These are phyloP conservation scores for Gracilaria domingensis DNA, from an alignment of 23 red algal species.

Conservation along the genomic window DNA sequence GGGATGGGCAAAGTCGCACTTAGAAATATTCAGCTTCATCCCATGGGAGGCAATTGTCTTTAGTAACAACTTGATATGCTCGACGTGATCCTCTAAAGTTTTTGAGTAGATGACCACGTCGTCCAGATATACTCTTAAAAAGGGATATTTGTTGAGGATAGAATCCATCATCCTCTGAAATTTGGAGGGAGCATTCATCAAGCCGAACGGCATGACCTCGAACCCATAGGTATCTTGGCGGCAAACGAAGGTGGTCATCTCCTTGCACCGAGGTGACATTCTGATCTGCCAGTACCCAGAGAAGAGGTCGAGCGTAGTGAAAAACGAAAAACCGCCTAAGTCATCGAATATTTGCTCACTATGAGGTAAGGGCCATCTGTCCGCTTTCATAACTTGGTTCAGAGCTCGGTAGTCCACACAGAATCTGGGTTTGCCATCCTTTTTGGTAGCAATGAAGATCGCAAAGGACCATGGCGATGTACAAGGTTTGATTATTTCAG, in stretches of 20 bases:
- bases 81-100: not conserved
- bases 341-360: not conserved
- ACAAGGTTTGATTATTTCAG: not conserved
- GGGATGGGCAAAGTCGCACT: not conserved
- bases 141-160: not conserved
- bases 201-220: not conserved
- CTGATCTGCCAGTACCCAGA: not conserved
- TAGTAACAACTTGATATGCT: not conserved
- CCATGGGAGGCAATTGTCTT: not conserved
- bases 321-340: not conserved
- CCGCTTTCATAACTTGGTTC: not conserved
- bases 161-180: not conserved
- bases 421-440: not conserved
- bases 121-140: not conserved
- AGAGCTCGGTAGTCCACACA: not conserved
- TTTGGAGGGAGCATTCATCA: not conserved
- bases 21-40: not conserved
- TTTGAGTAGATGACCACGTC: not conserved
- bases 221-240: not conserved
- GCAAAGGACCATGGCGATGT: not conserved
- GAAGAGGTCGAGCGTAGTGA: not conserved
- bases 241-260: not conserved
- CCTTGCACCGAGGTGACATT: not conserved
- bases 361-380: not conserved
- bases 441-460: not conserved